Evolutionary conservation across 176 grass and related monocot species (phyloP), one percentile per base, ranked within the genome.

Genomic region (Musa troglodytarum): DNA sequence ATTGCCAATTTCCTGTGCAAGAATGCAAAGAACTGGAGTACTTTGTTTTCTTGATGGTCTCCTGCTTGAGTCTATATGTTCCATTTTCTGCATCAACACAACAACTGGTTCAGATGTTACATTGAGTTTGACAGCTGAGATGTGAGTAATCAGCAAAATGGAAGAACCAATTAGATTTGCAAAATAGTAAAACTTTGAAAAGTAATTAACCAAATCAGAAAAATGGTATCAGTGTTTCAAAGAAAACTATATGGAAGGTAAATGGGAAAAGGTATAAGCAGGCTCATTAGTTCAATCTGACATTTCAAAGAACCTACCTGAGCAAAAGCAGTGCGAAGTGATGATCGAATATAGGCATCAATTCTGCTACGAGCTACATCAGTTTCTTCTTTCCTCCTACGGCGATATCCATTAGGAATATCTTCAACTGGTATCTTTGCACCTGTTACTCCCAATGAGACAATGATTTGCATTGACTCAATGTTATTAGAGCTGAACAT

Each of bases 321-420:
- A 80, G 95, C 88, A 89, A 98, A 98, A 84, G 95, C 88, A 78
- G 90, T 93, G 28, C 90, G 85, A 20, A 98, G 84, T n/a, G 90
- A 93, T 68, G 95, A 98, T 55, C 95, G 78, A 82, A 98, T 87
- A 74, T 98, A 98, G 0, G 86, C 88, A 65, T 98, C 95, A 74
- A 98, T 86, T 54, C 82, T 91, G 77, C 73, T 93, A 53, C 69
- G 81, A 85, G 95, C 90, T 50, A 98, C 84, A 74, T 98, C 82
- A 64, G 84, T 90, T 23, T 83, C 86, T 84, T 92, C 90, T 87
- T 90, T 93, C 81, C 86, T 91, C 77, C 82, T 91, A 72, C 84
- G 83, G 22, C 84, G 86, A 69, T 93, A 89, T 81, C 93, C 94
- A 54, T 93, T 76, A 50, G 90, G 89, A 85, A 93, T 91, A 84